These are phyloP conservation scores for Selenicereus undatus DNA, from an alignment of 148 eudicot genomes.

Conservation along the genomic window DNA sequence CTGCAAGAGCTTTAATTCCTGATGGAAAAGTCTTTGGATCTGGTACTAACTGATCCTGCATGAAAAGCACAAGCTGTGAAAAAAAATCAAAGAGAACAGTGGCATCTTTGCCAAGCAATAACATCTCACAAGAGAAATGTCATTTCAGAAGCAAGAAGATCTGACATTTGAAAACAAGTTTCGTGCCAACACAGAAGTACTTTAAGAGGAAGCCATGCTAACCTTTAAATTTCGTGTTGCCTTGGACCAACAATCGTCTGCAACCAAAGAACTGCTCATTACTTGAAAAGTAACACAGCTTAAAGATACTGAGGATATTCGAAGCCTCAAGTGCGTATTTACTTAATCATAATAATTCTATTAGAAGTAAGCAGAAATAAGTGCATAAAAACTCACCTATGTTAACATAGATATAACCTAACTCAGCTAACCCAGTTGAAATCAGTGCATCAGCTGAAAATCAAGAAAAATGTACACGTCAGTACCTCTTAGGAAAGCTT, in stretches of 20 bases:
- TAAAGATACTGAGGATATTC: background rate
- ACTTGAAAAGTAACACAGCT: background rate
- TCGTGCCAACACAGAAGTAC: background rate
- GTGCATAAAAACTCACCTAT: slow-evolving; percentile 52
- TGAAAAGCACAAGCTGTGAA: slow-evolving; percentile 12
- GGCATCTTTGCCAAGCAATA: background rate
- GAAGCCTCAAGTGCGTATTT: slow-evolving; percentile 4
- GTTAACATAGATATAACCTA: slow-evolving; percentile 77
- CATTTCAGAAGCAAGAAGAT: background rate
- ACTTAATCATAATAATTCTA: background rate
- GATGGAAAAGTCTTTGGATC: slow-evolving; percentile 88
- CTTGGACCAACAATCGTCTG: slow-evolving; percentile 96
- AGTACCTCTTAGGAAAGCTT: slow-evolving; percentile 1
- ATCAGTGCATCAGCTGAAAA: slow-evolving; percentile 87
- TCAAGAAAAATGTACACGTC: slow-evolving; percentile 8
- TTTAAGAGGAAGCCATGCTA: background rate
- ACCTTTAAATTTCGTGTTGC: slow-evolving; percentile 45
- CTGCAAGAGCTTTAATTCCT: slow-evolving; percentile 87
- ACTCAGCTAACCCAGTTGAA: slow-evolving; percentile 80
- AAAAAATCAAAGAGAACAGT: background rate
- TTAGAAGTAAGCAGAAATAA: background rate
- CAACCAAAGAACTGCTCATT: slow-evolving; percentile 15
- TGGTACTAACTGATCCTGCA: slow-evolving; percentile 71
- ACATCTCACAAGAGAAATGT: background rate
- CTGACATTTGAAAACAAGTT: background rate